These are phyloP conservation scores for Alnus glutinosa DNA, from an alignment of 306 rosid genomes.

Conservation along the genomic window DNA sequence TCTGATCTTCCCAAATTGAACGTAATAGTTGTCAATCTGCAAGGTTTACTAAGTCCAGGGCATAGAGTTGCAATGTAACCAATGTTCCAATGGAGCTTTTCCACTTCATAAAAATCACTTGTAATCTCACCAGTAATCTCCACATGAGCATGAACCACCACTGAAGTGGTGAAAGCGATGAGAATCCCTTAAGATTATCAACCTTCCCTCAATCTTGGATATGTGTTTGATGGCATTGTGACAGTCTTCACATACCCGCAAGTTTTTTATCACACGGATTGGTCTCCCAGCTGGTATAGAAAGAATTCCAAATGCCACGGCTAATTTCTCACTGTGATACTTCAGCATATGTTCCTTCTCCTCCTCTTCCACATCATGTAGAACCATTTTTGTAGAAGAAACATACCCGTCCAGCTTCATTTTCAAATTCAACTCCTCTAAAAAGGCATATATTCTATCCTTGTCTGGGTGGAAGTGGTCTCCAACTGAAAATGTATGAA, in stretches of 20 bases:
- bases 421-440: constrained; percentile 71
- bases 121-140: constrained; percentile 72
- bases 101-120: constrained; percentile 10
- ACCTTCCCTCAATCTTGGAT: constrained; percentile 76
- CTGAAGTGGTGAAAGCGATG: constrained; percentile 87
- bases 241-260: constrained; percentile 84
- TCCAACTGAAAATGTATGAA: constrained; percentile 72
- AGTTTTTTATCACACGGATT: constrained; percentile 77
- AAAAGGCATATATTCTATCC: constrained; percentile 62
- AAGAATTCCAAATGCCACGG: constrained; percentile 86
- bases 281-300: constrained; percentile 76
- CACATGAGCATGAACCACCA: constrained; percentile 73
- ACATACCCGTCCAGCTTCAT: constrained; percentile 78
- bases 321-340: constrained; percentile 88
- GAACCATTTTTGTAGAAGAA: constrained; percentile 73
- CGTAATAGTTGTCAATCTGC: background rate
- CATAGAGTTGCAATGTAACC: constrained; percentile 18
- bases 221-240: constrained; percentile 82
- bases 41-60: constrained; percentile 25
- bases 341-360: constrained; percentile 80
- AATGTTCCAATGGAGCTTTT: background rate
- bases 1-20: constrained; percentile 14
- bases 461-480: constrained; percentile 71
- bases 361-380: constrained; percentile 94
- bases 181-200: constrained; percentile 75